Conservation (phyloP, 2,329 filamentous ascomycete genomes). For the Acarospora socialis region DNA sequence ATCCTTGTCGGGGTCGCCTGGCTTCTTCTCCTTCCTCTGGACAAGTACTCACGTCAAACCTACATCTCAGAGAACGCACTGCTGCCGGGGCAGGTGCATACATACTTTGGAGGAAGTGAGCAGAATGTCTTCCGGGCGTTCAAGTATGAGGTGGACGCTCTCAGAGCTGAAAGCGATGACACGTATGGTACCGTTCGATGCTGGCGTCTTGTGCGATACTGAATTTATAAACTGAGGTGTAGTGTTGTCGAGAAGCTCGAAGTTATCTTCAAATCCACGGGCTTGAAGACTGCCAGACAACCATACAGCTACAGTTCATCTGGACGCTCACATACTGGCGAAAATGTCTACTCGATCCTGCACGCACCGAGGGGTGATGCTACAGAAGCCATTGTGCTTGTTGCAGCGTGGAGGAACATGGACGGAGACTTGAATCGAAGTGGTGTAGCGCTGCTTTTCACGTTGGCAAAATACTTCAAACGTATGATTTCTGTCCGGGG, state of each 20-base stretch:
- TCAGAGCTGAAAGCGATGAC: no score
- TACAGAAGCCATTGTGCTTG: conserved; percentile 87
- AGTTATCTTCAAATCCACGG: conserved; percentile 60
- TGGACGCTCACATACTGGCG: conserved; percentile 57
- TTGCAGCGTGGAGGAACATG: conserved; percentile 77
- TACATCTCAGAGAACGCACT: conserved; percentile 98
- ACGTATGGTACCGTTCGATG: no score
- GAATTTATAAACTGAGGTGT: no score
- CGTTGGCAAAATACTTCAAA: conserved; percentile 88
- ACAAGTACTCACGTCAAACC: conserved; percentile 80
- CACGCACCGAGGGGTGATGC: conserved; percentile 91
- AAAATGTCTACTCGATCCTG: conserved; percentile 88
- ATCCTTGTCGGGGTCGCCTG: conserved; percentile 75
- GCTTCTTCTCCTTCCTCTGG: conserved; percentile 76
- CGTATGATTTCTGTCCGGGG: conserved; percentile 29
- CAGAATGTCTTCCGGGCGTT: conserved; percentile 33
- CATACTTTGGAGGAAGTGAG: conserved; percentile 92
- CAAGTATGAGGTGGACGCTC: conserved; percentile 8
- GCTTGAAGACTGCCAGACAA: conserved; percentile 77
- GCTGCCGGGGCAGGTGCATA: conserved; percentile 89
- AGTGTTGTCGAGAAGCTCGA: conserved; percentile 55
- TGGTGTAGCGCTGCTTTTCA: conserved; percentile 73
- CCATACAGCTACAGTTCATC: conserved; percentile 74
- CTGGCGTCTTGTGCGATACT: no score
- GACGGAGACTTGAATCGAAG: conserved; percentile 68